phyloP scores from a whole-genome alignment of 306 rosid species.

The Casuarina cunninghamiana region DNA sequence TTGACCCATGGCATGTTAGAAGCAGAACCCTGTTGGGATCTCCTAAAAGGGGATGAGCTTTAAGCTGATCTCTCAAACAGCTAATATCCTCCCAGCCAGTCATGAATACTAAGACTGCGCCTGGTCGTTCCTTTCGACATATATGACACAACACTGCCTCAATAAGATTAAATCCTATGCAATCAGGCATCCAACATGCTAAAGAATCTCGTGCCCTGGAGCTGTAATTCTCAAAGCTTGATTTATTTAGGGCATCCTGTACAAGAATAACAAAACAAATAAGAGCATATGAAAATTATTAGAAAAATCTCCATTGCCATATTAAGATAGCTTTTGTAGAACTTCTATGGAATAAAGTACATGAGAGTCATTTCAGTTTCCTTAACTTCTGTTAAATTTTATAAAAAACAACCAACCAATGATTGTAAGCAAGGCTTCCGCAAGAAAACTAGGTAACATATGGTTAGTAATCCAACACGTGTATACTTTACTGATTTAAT shows the following conservation, averaged over 20 bases:
- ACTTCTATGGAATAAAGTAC: not conserved
- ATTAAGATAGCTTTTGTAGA: not conserved
- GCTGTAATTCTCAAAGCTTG: conserved; percentile 80
- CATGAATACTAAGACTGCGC: conserved; percentile 94
- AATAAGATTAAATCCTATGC: conserved; percentile 92
- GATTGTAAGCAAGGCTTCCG: not conserved
- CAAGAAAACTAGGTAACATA: no score
- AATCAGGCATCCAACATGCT: conserved; percentile 83
- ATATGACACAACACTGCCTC: conserved; percentile 96
- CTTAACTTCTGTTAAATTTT: not conserved
- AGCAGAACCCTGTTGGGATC: conserved; percentile 95
- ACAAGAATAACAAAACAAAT: conserved; percentile 32
- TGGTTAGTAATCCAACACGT: not conserved
- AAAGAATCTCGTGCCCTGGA: conserved; percentile 79
- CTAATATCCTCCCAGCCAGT: conserved; percentile 99
- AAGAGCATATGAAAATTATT: conserved; percentile 7
- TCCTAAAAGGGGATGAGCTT: conserved; percentile 93
- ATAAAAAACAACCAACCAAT: not conserved
- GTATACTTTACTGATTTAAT: not conserved
- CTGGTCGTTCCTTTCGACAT: conserved; percentile 92
- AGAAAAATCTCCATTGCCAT: conserved; percentile 11
- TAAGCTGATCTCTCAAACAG: conserved; percentile 88
- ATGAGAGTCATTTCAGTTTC: not conserved
- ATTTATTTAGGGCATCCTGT: conserved; percentile 87
- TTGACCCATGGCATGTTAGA: conserved; percentile 93